Evolutionary conservation across 331 rosid genomes (phyloP).

Genomic region (Quercus phellos): DNA sequence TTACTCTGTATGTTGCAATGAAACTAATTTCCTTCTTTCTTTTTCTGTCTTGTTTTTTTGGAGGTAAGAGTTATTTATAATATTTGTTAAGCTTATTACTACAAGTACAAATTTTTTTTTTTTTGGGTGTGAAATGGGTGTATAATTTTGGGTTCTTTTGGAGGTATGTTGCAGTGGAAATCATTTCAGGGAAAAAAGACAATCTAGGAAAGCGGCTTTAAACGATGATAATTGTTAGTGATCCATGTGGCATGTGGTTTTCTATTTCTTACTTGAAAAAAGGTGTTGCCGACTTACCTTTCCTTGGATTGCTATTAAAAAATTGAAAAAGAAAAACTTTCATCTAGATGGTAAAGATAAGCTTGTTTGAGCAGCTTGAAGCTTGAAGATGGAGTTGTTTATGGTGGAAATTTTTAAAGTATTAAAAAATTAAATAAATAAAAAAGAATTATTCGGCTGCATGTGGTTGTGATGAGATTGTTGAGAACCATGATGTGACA

Average conservation of each 20-base stretch:
- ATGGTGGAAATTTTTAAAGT: background rate
- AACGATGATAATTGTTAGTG: constrained; percentile 4
- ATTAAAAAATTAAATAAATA: background rate
- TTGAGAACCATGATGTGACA: background rate
- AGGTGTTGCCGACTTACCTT: background rate
- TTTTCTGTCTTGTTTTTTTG: no score
- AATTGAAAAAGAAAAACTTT: background rate
- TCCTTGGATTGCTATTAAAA: background rate
- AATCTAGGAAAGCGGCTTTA: background rate
- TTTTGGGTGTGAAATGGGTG: no score
- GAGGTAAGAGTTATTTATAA: no score
- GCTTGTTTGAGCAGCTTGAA: constrained; percentile 1
- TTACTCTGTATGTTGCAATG: background rate
- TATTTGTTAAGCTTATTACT: no score
- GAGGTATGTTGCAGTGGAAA: constrained; percentile 2
- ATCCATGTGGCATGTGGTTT: background rate
- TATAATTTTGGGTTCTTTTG: no score
- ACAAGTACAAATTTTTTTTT: no score
- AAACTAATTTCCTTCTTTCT: background rate
- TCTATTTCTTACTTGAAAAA: background rate
- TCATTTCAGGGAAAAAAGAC: background rate
- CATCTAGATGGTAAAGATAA: background rate
- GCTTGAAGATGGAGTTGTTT: background rate
- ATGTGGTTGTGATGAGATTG: background rate
- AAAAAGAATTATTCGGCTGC: background rate